Evolutionary conservation across 208 protist genomes (phyloP), one percentile per base, ranked within the genome.

Genomic region (Leishmania tarentolae): DNA sequence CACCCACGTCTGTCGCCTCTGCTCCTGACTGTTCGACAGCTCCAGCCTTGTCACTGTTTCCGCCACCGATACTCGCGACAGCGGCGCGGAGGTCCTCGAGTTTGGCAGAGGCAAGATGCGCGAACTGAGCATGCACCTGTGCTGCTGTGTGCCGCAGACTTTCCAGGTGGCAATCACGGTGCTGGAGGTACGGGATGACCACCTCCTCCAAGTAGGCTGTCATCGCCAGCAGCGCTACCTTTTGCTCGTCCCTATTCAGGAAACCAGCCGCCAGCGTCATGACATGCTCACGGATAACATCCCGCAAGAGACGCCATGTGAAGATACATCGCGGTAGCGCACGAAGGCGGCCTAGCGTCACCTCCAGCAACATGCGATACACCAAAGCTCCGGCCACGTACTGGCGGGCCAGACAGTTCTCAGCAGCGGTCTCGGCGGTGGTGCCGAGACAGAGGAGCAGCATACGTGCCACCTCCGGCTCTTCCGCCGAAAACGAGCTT

Each of bases 241-340:
- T 52, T 73, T 52, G 44, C 47, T 13, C 31, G 17, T 35, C 50
- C 35, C 35, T 50, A 44, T 44, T 24, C 50, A 6, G 13, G 9
- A 50, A 73, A 31, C 44, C 69, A 37, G 69, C 9, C 50, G 46
- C 44, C 40, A 21, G 2, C 40, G 52, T 31, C 53, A 21, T 44
- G 72, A 42, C 31, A 42, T 73, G n/a, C 40, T 35, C n/a, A 47
- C 56, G 17, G 24, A 71, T 40, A 21, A 86, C 73, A 40, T 87
- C 73, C 2, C 79, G 61, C 40, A 93, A 70, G 13, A 92, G 83
- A 13, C 83, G 83, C 92, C 92, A 95, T 44, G 84, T 90, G 65
- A 87, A 83, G 46, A 89, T 61, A 70, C 91, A 93, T 37, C 91
- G 91, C 46, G 91, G 89, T 31, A 83, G 77, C 31, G 76, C 70